Base-by-base conservation (phyloP, 2,329 filamentous ascomycete genomes). In the Canariomyces notabilis region DNA sequence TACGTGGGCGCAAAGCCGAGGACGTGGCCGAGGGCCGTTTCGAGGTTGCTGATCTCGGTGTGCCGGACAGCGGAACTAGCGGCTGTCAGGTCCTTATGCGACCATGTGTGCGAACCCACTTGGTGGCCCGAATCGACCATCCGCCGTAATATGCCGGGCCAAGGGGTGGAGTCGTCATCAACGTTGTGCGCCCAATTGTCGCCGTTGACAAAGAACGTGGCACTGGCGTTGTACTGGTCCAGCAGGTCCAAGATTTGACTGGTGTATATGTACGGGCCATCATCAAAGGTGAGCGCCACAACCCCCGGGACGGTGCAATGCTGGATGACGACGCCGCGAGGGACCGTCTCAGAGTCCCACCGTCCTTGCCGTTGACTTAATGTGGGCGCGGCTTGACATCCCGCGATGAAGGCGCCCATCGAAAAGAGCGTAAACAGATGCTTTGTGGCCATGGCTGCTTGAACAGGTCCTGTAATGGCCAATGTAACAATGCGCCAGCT, bases 271-370 rank as follows among this genome's bases (percentile, higher is more conserved):
- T 52, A 62, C 11, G 65, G 64, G 1, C 64, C 64, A 41, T 68
- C 64, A 42, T 68, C 65, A 42, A 62, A 66, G 0, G 64, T 66
- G n/a, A 67, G 57, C 6, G 65, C 64, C n/a, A 67, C 54, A 7
- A 57, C 55, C 14, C 61, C 57, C n/a, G 57, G 56, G 8, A 53
- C 47, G n/a, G 50, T 56, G 53, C 59, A 61, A 36, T 52, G 50
- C 14, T 51, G 38, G 51, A 59, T 58, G 32, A 59, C 52, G 33
- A 35, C 19, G 23, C 58, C 58, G 23, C 34, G 35, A 8, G 52
- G 47, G 7, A 55, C 26, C 4, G 26, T 4, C 9, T 29, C 7
- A 29, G 26, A 8, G 8, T 5, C 26, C 14, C 26, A 12, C 9
- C 42, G n/a, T 19, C 22, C 18, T 37, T 15, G 29, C 20, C 32